Base-by-base conservation (phyloP, 1,284 basidiomycete genomes). In the Polyporus tsugae region DNA sequence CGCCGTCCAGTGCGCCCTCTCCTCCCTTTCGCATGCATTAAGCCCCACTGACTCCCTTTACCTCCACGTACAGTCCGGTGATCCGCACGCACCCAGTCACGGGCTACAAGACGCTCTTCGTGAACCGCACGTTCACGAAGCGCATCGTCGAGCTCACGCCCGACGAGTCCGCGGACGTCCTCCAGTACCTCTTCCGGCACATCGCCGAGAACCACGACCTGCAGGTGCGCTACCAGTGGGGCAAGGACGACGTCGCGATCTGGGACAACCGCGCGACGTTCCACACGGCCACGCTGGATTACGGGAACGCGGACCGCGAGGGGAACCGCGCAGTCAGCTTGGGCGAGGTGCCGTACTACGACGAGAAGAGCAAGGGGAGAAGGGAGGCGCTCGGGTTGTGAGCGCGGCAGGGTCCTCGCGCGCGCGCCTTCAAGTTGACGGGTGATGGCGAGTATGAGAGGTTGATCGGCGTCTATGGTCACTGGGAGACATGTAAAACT, bases 71-170 rank as follows among this genome's bases (percentile, higher is more conserved):
- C 19, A 65, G 64, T 72, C 85, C 85, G 6, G 83, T 87, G 65
- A 82, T 86, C 63, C 79, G 86, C 55, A 87, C 85, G 4, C 82
- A 88, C 74, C 88, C 88, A 6, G 86, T 91, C 3, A 92, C 91
- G 0, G 91, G 91, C 2, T 91, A 84, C 83, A 90, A 91, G 75
- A 80, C 82, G 0, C 78, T 92, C 36, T 92, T 89, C 73, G 89
- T 92, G 65, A 91, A 92, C 82, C 80, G 76, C 73, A 85, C 82
- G 9, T 93, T 93, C 80, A 92, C 89, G 2, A 86, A 83, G 71
- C 84, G 85, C 42, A 90, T 93, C 75, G 78, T 88, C 55, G 90
- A 88, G 74, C 81, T 93, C 49, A 82, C 83, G 4, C 80, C 80
- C 22, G 87, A 88, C 64, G 91, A 93, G 80, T 88, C 86, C 35